Conservation (phyloP, 1,139 yeast genomes). For the Protomyces inundatus region DNA sequence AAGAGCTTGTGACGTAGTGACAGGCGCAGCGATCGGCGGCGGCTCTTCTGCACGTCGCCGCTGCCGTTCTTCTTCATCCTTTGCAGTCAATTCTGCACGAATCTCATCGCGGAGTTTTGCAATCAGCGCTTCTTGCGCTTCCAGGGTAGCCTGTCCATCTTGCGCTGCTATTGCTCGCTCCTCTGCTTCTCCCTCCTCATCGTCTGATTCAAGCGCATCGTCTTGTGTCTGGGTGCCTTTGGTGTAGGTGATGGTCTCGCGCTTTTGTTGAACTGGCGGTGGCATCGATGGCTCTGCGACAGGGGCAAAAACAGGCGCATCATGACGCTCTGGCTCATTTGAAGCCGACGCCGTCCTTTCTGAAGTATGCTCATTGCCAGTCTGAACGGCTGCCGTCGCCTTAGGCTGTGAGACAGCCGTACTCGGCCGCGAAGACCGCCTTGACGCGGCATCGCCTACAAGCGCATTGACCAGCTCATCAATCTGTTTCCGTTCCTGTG, state of each 20-base stretch:
- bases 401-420: not conserved
- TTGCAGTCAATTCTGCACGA: constrained; percentile 30
- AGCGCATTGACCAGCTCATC: constrained; percentile 32
- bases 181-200: not conserved
- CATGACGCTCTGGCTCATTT: not conserved
- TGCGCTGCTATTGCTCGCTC: not conserved
- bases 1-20: not conserved
- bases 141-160: not conserved
- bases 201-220: not conserved
- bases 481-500: constrained; percentile 27
- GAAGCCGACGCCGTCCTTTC: no score
- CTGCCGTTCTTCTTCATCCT: not conserved
- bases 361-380: no score
- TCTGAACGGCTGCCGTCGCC: not conserved
- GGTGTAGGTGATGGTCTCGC: constrained; percentile 32
- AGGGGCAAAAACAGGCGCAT: not conserved
- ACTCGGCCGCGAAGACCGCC: not conserved
- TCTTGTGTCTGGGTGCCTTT: constrained; percentile 36
- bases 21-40: not conserved
- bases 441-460: constrained; percentile 29
- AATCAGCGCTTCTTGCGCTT: constrained; percentile 8
- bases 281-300: not conserved
- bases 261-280: not conserved
- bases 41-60: not conserved
- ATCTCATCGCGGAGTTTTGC: constrained; percentile 30